Conservation (phyloP, 441 rosid genomes). For the Lepidium campestre region DNA sequence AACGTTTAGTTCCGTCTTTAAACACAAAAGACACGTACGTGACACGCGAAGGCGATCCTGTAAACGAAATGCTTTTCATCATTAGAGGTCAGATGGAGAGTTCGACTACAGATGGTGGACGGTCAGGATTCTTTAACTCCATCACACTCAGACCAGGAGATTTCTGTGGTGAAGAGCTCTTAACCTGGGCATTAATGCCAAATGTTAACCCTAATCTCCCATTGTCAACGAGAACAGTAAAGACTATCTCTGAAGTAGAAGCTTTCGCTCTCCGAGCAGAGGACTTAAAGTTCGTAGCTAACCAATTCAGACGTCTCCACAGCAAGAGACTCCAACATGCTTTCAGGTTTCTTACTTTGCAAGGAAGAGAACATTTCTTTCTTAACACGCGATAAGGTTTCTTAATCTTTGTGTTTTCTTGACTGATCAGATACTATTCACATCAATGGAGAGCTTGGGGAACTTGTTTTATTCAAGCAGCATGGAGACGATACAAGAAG, state of each 20-base stretch:
- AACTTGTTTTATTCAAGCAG: constrained; percentile 65
- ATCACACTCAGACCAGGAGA: constrained; percentile 67
- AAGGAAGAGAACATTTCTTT: background rate
- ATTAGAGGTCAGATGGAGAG: constrained; percentile 82
- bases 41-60: constrained; percentile 85
- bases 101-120: constrained; percentile 77
- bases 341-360: constrained; percentile 34
- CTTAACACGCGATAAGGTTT: background rate
- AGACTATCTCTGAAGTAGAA: constrained; percentile 58
- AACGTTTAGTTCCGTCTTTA: constrained; percentile 66
- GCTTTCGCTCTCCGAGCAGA: constrained; percentile 74
- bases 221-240: constrained; percentile 66
- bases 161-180: constrained; percentile 80
- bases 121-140: constrained; percentile 71
- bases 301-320: constrained; percentile 73
- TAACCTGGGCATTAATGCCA: constrained; percentile 78
- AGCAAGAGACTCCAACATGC: constrained; percentile 88
- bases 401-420: background rate
- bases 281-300: constrained; percentile 73
- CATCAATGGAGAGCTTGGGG: constrained; percentile 95
- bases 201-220: constrained; percentile 50
- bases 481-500: constrained; percentile 57
- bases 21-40: constrained; percentile 61
- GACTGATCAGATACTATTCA: constrained; percentile 48
- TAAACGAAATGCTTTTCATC: constrained; percentile 81